Conservation (phyloP, 2,329 filamentous ascomycete genomes). For the Shiraia sp. region DNA sequence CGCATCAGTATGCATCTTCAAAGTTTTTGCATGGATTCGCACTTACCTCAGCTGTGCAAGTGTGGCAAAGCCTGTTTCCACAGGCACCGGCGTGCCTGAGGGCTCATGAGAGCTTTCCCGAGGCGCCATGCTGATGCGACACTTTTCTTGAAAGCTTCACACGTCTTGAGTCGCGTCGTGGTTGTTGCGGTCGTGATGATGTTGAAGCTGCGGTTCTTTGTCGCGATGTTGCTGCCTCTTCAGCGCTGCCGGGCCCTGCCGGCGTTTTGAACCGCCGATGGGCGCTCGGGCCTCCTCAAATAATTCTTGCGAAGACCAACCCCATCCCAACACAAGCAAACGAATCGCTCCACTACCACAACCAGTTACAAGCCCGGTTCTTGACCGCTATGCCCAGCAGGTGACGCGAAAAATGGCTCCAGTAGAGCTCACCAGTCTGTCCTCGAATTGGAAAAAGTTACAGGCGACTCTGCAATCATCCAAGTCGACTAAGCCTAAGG, state of each 20-base stretch:
- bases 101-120: conserved; percentile 59
- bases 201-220: conserved; percentile 23
- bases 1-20: conserved; percentile 33
- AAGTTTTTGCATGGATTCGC: conserved; percentile 30
- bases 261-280: conserved; percentile 10
- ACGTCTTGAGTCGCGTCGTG: conserved; percentile 30
- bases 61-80: conserved; percentile 81
- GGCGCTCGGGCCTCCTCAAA: conserved; percentile 24
- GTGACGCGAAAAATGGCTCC: conserved; percentile 40
- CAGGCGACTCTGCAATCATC: conserved; percentile 60
- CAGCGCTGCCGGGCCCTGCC: conserved; percentile 8
- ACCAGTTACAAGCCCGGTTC: conserved; percentile 11
- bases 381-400: conserved; percentile 32
- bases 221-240: conserved; percentile 32
- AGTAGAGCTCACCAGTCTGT: conserved; percentile 49
- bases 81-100: conserved; percentile 59
- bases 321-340: conserved; percentile 12
- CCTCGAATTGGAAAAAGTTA: conserved; percentile 76
- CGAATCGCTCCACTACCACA: conserved; percentile 15
- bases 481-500: conserved; percentile 30
- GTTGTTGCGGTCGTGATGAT: conserved; percentile 36
- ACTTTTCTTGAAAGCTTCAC: conserved; percentile 9
- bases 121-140: conserved; percentile 54
- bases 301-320: conserved; percentile 21
- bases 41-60: conserved; percentile 78